phyloP scores from a whole-genome alignment of 805 yeast genomes.

The Metschnikowia noctiluminum region DNA sequence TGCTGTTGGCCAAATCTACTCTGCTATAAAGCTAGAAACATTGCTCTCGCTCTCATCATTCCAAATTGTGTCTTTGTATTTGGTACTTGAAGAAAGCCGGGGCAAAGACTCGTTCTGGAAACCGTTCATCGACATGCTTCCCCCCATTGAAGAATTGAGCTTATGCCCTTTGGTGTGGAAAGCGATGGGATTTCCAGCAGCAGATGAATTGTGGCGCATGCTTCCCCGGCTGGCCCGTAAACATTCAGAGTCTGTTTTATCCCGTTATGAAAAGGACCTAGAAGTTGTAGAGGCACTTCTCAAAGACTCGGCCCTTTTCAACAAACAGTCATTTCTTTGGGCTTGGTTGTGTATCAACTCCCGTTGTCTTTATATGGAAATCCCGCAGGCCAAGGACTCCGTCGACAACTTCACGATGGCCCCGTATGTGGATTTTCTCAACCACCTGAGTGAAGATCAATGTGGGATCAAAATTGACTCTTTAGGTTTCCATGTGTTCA shows the following conservation, averaged over 20 bases:
- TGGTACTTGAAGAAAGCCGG: constrained; percentile 44
- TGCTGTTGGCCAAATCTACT: constrained; percentile 30
- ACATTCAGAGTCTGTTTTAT: constrained; percentile 41
- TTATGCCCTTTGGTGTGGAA: constrained; percentile 67
- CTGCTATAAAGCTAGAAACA: constrained; percentile 26
- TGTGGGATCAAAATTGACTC: constrained; percentile 47
- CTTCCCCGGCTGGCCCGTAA: constrained; percentile 44
- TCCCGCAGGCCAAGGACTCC: constrained; percentile 49
- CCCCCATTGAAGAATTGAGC: constrained; percentile 49
- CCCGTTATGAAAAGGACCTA: constrained; percentile 47
- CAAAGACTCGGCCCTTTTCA: constrained; percentile 9
- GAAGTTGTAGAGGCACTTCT: constrained; percentile 27
- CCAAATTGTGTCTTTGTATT: constrained; percentile 53
- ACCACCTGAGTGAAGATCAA: constrained; percentile 59
- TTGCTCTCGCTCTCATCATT: constrained; percentile 50
- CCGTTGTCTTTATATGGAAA: constrained; percentile 78
- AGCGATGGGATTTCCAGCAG: constrained; percentile 23
- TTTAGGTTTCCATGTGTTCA: constrained; percentile 52
- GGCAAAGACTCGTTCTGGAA: constrained; percentile 53
- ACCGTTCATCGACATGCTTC: constrained; percentile 66
- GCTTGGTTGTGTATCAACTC: constrained; percentile 89
- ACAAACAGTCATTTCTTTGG: constrained; percentile 46
- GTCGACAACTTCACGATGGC: constrained; percentile 83
- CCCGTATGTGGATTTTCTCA: constrained; percentile 85
- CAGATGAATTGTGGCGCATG: constrained; percentile 26